Evolutionary conservation across 108 stramenopile genomes (phyloP), one percentile per base, ranked within the genome.

Genomic region (Hondaea fermentalgiana): DNA sequence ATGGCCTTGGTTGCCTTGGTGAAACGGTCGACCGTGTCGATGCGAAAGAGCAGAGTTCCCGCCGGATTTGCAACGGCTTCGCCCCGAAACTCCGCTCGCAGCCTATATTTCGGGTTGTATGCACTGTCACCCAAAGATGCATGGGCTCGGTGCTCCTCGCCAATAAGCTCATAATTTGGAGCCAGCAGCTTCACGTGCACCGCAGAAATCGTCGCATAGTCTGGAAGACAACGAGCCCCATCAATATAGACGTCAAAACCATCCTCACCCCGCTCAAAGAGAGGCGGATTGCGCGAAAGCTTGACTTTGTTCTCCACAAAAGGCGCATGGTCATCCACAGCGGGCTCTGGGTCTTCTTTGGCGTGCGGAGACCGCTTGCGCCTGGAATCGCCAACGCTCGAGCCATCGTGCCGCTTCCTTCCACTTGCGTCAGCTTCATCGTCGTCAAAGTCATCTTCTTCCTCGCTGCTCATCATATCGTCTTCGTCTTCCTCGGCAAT

Each of bases 201-300:
- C 43, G 21, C 35, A 6, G 60, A 60, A 49, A 90, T 88, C 5
- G 90, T 88, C 42, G 44, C 23, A 23, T 90, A 76, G 72, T 90
- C 90, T 5, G 90, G 90, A 43, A 90, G 60, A 58, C 6, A 90
- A 5, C 87, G 87, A 5, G 87, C 87, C 10, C 59, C 87, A 23
- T 90, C 90, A 5, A 90, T 57, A 43, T 90, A 90, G 17, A 90
- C 69, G 23, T 90, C 90, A 58, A 88, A 88, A 2, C 90, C 90
- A 4, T 90, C 90, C 10, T 72, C 90, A 1, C 57, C 87, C 16
- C 87, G 76, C 45, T 53, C 76, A 23, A 83, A 83, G 16, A 53
- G 76, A 23, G 49, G 10, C 76, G 19, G 76, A 45, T 53, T 12
- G 17, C 76, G n/a, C 45, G 76, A 6, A 35, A 53, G 45, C 51